These are phyloP conservation scores for Pyrenophora graminea DNA, from an alignment of 2,329 filamentous ascomycete species.

Conservation along the genomic window DNA sequence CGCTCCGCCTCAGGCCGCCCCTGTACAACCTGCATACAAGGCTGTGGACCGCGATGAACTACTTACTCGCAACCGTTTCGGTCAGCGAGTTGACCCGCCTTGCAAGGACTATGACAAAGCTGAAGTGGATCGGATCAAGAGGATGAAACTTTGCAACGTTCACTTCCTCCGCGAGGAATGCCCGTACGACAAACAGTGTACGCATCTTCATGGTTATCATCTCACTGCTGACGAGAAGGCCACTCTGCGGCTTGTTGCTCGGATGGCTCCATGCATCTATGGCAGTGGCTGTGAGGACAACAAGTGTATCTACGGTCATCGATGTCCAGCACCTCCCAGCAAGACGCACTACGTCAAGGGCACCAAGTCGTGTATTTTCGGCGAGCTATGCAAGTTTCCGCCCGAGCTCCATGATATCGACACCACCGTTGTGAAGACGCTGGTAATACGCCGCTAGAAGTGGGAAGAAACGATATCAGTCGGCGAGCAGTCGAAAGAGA, in stretches of 20 bases:
- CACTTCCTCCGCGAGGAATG: conserved; percentile 64
- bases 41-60: conserved; percentile 36
- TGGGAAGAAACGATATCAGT: background rate
- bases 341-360: conserved; percentile 51
- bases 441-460: conserved; percentile 38
- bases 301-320: conserved; percentile 67
- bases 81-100: conserved; percentile 62
- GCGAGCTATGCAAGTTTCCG: conserved; percentile 62
- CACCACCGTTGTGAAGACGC: conserved; percentile 58
- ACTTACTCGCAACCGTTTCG: conserved; percentile 62
- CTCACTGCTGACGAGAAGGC: conserved; percentile 58
- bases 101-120: conserved; percentile 57
- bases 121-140: conserved; percentile 64
- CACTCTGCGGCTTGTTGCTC: conserved; percentile 62
- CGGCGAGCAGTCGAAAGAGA: no score
- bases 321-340: conserved; percentile 58
- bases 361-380: conserved; percentile 61
- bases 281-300: conserved; percentile 62
- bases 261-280: conserved; percentile 65
- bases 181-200: conserved; percentile 58
- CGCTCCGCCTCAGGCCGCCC: conserved; percentile 42
- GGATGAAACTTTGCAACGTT: conserved; percentile 66
- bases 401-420: conserved; percentile 63
- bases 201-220: conserved; percentile 60
- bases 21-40: conserved; percentile 24